A percentile compares a stretch with the other conserved stretches of the same genome.
These are phyloP conservation scores for Leptodermis oblonga DNA, from an alignment of 257 asterid species.

Conservation along the genomic window DNA sequence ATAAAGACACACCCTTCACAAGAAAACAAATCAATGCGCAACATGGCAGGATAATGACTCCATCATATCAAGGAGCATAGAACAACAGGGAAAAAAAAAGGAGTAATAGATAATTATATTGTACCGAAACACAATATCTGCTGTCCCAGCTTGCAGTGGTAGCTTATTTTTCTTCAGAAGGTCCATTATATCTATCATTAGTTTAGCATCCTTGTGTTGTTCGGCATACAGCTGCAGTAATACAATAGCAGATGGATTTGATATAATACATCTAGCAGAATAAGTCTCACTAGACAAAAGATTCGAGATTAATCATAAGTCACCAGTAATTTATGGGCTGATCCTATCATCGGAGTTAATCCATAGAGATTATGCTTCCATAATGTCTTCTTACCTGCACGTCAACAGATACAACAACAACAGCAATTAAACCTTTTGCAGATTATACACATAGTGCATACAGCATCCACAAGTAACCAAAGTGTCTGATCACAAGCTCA, in stretches of 20 bases:
- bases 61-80: background rate
- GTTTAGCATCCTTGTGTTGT: constrained; percentile 62
- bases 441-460: background rate
- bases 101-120: background rate
- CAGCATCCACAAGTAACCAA: background rate
- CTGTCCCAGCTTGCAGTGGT: constrained; percentile 83
- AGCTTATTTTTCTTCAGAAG: constrained; percentile 58
- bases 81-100: background rate
- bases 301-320: constrained; percentile 1
- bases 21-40: background rate
- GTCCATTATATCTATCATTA: constrained; percentile 65
- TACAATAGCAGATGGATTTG: constrained; percentile 12
- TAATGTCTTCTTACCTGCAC: constrained; percentile 66
- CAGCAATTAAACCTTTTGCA: no score
- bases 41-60: background rate
- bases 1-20: background rate
- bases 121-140: constrained; percentile 76
- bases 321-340: constrained; percentile 85
- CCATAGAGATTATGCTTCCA: constrained; percentile 76
- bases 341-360: constrained; percentile 69
- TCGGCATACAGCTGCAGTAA: constrained; percentile 79
- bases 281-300: background rate
- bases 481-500: background rate
- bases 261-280: background rate
- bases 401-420: no score